phyloP scores from a whole-genome alignment of 73 alveolate species.

The Paramecium caudatum region DNA sequence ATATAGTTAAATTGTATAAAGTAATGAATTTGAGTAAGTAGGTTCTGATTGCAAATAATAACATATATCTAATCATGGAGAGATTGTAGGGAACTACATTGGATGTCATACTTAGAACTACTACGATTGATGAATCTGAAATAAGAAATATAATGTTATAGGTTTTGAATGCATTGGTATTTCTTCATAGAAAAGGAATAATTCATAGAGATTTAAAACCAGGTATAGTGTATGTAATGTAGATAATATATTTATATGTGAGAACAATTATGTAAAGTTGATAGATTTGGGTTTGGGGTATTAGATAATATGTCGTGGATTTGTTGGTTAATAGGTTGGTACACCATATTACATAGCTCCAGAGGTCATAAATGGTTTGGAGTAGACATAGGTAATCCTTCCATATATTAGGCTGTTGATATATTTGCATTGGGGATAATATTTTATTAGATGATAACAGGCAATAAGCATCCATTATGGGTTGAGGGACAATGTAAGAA shows the following conservation, averaged over 20 bases:
- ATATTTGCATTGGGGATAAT: conserved; percentile 21
- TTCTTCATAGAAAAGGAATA: conserved; percentile 56
- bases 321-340: conserved; percentile 16
- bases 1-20: conserved; percentile 34
- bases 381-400: conserved; percentile 4
- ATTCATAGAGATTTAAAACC: conserved; percentile 70
- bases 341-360: conserved; percentile 51
- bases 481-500: not conserved
- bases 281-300: conserved; percentile 38
- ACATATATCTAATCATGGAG: conserved; percentile 7
- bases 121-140: not conserved
- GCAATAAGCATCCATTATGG: conserved; percentile 24
- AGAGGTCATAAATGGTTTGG: conserved; percentile 13
- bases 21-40: not conserved
- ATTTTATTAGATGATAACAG: not conserved
- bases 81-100: conserved; percentile 4
- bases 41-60: conserved; percentile 18
- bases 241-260: conserved; percentile 3
- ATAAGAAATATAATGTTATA: conserved; percentile 33
- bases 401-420: not conserved
- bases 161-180: conserved; percentile 34
- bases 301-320: not conserved
- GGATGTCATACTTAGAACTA: not conserved
- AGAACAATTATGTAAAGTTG: conserved; percentile 1
- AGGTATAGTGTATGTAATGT: not conserved